Conservation (phyloP, 148 eudicot genomes). For the Rhododendron ovatum region DNA sequence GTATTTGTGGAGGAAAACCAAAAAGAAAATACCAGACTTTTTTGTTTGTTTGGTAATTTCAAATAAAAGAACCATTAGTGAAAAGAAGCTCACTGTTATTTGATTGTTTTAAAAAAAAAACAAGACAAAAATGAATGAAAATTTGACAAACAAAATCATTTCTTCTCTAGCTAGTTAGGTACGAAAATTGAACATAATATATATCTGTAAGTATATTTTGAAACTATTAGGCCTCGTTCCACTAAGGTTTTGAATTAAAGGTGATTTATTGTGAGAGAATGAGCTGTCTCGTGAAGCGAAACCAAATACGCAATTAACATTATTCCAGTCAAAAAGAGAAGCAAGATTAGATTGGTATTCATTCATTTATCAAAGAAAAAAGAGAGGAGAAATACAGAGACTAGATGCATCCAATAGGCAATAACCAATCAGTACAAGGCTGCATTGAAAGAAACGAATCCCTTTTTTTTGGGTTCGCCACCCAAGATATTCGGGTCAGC, state of each 20-base stretch:
- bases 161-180: background rate
- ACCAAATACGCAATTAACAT: background rate
- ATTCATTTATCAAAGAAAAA: background rate
- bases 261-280: no score
- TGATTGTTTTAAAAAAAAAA: background rate
- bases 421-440: background rate
- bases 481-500: no score
- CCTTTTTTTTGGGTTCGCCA: background rate
- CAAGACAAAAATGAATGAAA: background rate
- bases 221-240: no score
- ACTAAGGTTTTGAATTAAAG: no score
- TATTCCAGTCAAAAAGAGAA: background rate
- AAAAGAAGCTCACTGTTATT: no score
- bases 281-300: no score
- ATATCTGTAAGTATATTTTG: no score
- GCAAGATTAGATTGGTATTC: background rate
- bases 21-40: no score
- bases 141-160: background rate
- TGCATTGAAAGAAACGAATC: background rate
- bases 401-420: background rate
- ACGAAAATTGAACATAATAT: background rate
- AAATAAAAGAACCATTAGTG: no score
- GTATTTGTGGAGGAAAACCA: no score
- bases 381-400: background rate
- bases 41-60: no score